Evolutionary conservation across 495 filamentous ascomycete species (phyloP), one percentile per base, ranked within the genome.

Genomic region (Cudoniella acicularis): DNA sequence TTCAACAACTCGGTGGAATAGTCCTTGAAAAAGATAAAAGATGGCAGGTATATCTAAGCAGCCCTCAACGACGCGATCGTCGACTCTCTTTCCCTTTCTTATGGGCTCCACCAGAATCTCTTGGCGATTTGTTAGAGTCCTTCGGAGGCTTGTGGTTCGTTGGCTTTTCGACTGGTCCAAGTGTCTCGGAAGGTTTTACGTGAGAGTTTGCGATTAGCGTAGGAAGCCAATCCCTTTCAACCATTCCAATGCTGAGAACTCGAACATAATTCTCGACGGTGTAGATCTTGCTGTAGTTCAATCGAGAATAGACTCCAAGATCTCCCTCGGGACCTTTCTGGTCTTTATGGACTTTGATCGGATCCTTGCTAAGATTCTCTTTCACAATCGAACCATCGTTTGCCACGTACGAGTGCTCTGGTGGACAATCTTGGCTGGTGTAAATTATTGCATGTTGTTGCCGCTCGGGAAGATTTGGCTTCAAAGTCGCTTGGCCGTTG

Each of bases 251-350:
- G 20, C 54, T 60, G 3, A 51, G 49, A 2, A 67, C 65, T 10
- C 30, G 22, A 1, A 56, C 42, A 36, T 59, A 54, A 20, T 64
- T 52, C 40, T 67, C 65, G 1, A 67, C 59, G 2, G 65, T 68
- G 22, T 65, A 68, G 13, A 68, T 27, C 26, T 69, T 66, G 17
- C 30, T 54, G 48, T 61, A 64, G 22, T 65, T 56, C 2, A 66
- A 16, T 13, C 64, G 42, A 10, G 65, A 67, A 21, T 8, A 3
- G 1, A 30, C 10, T 11, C 50, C 40, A 1, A 64, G 55, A n/a
- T 56, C 49, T 23, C 40, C 61, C 23, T 58, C 46, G 0, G 46
- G 17, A 1, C 40, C 24, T 36, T 27, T 30, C 26, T 52, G 46
- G n/a, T 60, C 46, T 16, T 46, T 45, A 8, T 18, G 24, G 10